Evolutionary conservation across 208 protist species (phyloP).

Genomic region (Leishmania major): DNA sequence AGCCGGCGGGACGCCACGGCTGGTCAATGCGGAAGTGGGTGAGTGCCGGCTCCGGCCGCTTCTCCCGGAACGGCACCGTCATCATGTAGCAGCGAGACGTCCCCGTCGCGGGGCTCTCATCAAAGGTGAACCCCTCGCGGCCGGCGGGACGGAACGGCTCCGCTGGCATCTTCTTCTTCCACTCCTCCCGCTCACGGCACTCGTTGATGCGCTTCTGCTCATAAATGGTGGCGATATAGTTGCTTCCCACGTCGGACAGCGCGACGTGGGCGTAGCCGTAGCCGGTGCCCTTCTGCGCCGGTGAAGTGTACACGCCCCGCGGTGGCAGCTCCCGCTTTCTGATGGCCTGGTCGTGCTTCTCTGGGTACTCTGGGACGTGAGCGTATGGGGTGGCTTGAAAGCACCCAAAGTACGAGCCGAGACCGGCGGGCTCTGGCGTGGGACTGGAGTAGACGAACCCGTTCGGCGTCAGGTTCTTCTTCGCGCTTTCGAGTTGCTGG

Average conservation of each 20-base stretch:
- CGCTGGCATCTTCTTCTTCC: slow-evolving; percentile 65
- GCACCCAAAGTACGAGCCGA: slow-evolving; percentile 88
- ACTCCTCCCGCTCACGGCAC: slow-evolving; percentile 48
- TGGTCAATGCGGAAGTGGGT: slow-evolving; percentile 63
- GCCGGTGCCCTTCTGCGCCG: slow-evolving; percentile 65
- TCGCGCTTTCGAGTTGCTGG: slow-evolving; percentile 56
- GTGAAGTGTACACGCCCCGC: slow-evolving; percentile 83
- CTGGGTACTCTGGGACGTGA: slow-evolving; percentile 61
- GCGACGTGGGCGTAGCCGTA: slow-evolving; percentile 64
- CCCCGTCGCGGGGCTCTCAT: slow-evolving; percentile 73
- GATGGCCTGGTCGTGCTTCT: slow-evolving; percentile 38
- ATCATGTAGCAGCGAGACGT: slow-evolving; percentile 83
- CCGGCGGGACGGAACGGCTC: slow-evolving; percentile 69
- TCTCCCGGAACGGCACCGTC: slow-evolving; percentile 71
- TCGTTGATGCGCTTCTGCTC: slow-evolving; percentile 72
- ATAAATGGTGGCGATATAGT: slow-evolving; percentile 88
- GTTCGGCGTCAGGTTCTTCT: slow-evolving; percentile 76
- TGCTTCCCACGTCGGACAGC: slow-evolving; percentile 57
- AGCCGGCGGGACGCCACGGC: slow-evolving; percentile 78
- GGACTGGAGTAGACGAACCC: slow-evolving; percentile 77
- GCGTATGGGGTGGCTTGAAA: slow-evolving; percentile 59
- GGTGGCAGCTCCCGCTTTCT: slow-evolving; percentile 39
- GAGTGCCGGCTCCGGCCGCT: slow-evolving; percentile 40
- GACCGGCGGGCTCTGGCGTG: slow-evolving; percentile 47
- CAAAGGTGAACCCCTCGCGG: slow-evolving; percentile 83